Evolutionary conservation across 2,329 filamentous ascomycete genomes (phyloP).

Genomic region (Ophiostoma quercus): DNA sequence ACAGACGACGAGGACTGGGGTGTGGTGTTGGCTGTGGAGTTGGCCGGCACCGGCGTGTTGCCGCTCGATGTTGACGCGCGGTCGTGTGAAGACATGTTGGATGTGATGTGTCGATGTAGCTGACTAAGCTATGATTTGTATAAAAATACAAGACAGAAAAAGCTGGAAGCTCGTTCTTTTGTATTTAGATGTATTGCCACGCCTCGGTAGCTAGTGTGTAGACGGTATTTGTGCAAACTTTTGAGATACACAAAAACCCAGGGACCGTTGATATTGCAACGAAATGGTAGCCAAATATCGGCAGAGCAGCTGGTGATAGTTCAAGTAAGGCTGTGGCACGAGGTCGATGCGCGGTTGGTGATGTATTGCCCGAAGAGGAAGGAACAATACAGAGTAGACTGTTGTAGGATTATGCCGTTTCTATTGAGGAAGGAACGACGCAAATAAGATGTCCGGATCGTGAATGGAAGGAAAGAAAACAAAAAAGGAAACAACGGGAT

Average conservation of each 20-base stretch:
- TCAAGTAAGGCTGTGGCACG: background rate
- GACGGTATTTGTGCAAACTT: background rate
- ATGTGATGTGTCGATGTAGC: background rate
- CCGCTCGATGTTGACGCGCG: constrained; percentile 44
- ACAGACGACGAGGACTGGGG: constrained; percentile 33
- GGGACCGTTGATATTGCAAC: background rate
- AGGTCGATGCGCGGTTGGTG: background rate
- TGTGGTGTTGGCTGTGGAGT: constrained; percentile 32
- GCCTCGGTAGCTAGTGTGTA: background rate
- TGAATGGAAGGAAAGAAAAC: background rate
- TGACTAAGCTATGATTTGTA: background rate
- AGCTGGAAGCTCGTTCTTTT: background rate
- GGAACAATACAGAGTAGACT: background rate
- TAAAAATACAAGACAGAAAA: background rate
- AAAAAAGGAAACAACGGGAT: background rate
- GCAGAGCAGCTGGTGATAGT: background rate
- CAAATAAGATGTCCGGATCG: background rate
- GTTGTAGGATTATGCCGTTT: background rate
- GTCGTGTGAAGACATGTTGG: constrained; percentile 22
- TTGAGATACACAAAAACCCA: background rate
- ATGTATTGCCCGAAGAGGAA: background rate
- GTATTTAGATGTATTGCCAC: background rate
- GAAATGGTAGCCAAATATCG: background rate
- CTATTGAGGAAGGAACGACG: background rate
- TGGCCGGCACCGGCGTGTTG: constrained; percentile 49